A percentile compares a stretch with the other conserved stretches of the same genome.
phyloP scores from a whole-genome alignment of 768 basidiomycete genomes.

The Russula compacta region DNA sequence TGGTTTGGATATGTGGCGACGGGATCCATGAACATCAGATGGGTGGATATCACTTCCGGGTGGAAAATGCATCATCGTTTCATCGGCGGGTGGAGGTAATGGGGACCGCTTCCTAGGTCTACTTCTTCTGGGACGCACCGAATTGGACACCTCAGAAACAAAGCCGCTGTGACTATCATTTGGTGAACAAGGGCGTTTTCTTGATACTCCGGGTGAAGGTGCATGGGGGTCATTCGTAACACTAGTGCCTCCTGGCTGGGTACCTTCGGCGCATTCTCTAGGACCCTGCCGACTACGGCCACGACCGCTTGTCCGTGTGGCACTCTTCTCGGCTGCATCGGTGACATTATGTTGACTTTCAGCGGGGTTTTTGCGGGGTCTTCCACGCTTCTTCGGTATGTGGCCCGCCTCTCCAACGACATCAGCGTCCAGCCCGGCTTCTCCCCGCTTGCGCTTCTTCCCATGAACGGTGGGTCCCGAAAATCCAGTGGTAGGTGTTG shows the following conservation, averaged over 20 bases:
- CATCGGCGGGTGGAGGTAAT: background rate
- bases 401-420: background rate
- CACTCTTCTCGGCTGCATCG: slow-evolving; percentile 2
- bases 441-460: slow-evolving; percentile 30
- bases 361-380: slow-evolving; percentile 24
- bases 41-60: background rate
- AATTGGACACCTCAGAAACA: background rate
- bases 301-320: background rate
- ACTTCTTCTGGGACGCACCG: slow-evolving; percentile 10
- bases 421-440: slow-evolving; percentile 17
- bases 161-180: slow-evolving; percentile 20
- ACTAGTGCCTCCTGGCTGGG: background rate
- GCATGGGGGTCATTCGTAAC: background rate
- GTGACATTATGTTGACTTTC: slow-evolving; percentile 19
- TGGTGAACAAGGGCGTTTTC: slow-evolving; percentile 31
- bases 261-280: background rate
- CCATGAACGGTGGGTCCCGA: slow-evolving; percentile 21
- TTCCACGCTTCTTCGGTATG: slow-evolving; percentile 32
- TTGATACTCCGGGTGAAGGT: slow-evolving; percentile 19
- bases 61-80: background rate
- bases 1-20: background rate
- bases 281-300: background rate
- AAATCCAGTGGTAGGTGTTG: slow-evolving; percentile 18
- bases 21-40: background rate
- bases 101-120: slow-evolving; percentile 15